phyloP scores from a whole-genome alignment of 805 yeast genomes.

The Barnettozyma wickerhamii region DNA sequence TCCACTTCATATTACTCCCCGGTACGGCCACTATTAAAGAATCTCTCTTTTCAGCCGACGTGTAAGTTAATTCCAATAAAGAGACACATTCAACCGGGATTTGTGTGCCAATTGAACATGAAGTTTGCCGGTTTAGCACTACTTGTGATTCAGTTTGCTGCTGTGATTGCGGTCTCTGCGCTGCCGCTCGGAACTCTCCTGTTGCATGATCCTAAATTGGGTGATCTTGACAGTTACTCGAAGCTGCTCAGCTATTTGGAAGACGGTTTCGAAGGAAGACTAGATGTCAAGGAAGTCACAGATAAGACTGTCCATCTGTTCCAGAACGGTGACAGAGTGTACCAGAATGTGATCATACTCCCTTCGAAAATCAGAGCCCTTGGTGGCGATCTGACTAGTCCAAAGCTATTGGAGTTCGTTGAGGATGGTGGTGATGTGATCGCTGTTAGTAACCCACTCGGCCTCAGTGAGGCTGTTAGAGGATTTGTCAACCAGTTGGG shows the following conservation, averaged over 20 bases:
- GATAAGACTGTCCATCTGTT: slow-evolving; percentile 29
- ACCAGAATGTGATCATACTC: slow-evolving; percentile 53
- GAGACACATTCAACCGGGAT: neutral
- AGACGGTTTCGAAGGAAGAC: slow-evolving; percentile 29
- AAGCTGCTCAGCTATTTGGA: slow-evolving; percentile 9
- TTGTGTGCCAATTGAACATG: neutral
- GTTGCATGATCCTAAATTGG: slow-evolving; percentile 15
- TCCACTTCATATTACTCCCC: too few relatives aligned
- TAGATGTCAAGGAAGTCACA: slow-evolving; percentile 27
- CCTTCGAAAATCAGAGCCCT: slow-evolving; percentile 51
- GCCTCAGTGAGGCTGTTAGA: slow-evolving; percentile 57
- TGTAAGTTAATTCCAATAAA: neutral
- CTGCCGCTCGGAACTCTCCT: slow-evolving; percentile 15
- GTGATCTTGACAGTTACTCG: slow-evolving; percentile 23
- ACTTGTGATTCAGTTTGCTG: slow-evolving; percentile 3
- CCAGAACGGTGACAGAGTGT: slow-evolving; percentile 40
- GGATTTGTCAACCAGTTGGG: slow-evolving; percentile 76
- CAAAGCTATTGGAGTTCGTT: slow-evolving; percentile 54
- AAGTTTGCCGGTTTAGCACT: slow-evolving; percentile 3
- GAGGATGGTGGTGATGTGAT: slow-evolving; percentile 71
- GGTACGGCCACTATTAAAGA: too few relatives aligned
- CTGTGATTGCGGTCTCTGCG: slow-evolving; percentile 12
- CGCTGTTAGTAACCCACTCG: slow-evolving; percentile 49
- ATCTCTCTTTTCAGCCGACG: slow-evolving; percentile 1
- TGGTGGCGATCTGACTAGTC: slow-evolving; percentile 37